Percentiles rank a stretch among this genome's conserved stretches.
Conservation (phyloP, 148 eudicot species). For the Silene uniflora region DNA sequence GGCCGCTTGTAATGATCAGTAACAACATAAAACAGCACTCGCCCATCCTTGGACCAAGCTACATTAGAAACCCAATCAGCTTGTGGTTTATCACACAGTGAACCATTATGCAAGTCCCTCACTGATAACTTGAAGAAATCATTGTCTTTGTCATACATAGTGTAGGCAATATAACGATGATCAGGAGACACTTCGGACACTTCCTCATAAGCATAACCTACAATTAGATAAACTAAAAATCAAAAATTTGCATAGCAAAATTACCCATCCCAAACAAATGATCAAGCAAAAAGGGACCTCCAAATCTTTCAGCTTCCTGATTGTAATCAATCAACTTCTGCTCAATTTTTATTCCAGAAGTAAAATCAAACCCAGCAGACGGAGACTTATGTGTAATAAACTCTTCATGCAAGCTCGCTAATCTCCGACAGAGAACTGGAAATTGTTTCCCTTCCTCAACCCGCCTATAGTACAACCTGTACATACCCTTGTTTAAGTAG, state of each 20-base stretch:
- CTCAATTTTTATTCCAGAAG: conserved; percentile 85
- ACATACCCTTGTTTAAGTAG: conserved; percentile 40
- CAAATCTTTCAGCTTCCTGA: conserved; percentile 88
- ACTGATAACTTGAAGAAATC: conserved; percentile 82
- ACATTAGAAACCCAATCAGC: conserved; percentile 77
- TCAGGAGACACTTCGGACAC: conserved; percentile 90
- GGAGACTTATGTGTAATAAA: conserved; percentile 85
- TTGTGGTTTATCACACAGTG: conserved; percentile 77
- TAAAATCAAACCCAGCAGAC: conserved; percentile 77
- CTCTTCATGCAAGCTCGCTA: conserved; percentile 75
- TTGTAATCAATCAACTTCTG: conserved; percentile 85
- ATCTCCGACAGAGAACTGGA: conserved; percentile 78
- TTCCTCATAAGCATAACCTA: conserved; percentile 95
- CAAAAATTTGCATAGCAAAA: neutral
- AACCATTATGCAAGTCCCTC: conserved; percentile 63
- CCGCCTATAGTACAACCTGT: conserved; percentile 88
- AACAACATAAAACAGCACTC: conserved; percentile 72
- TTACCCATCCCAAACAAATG: neutral
- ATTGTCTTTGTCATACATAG: conserved; percentile 94
- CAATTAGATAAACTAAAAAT: neutral
- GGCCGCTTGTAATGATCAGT: conserved; percentile 83
- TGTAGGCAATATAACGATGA: conserved; percentile 82
- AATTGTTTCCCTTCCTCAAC: conserved; percentile 90
- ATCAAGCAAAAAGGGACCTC: conserved; percentile 42
- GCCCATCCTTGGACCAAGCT: conserved; percentile 84